Base-by-base conservation (phyloP, 2,329 filamentous ascomycete genomes). In the Fusarium sp. region DNA sequence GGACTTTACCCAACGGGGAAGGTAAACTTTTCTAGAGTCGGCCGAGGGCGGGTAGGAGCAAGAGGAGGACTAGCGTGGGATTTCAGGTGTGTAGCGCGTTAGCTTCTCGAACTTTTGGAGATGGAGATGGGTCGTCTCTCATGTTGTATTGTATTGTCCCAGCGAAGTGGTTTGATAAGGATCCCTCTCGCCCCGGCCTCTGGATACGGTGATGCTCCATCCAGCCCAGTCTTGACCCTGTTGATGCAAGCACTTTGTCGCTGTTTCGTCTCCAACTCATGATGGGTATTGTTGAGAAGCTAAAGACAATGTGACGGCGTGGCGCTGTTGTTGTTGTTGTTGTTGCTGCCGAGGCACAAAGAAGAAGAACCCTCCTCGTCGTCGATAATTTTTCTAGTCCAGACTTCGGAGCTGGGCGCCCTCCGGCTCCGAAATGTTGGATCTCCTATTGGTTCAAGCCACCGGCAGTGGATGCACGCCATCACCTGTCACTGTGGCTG, bases 1-100 rank as follows among this genome's bases (percentile, higher is more conserved):
- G 43, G 45, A 33, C 23, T 19, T 15, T 33, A 27, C 61, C 47
- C 27, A 65, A 64, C 56, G 37, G 32, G 61, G 61, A 57, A 64
- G 61, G 61, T 64, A 21, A 19, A 29, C 38, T 17, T 23, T 42
- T 25, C 39, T 11, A 25, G 31, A 46, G 51, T 57, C 58, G 51
- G 57, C 46, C 51, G 57, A 61, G 13, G 33, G 33, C 33, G 27
- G 27, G 27, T 29, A 29, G 27, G 9, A 13, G 27, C 27, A 29
- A 29, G 27, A 29, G 11, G 27, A 13, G 4, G 4, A 6, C 23
- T 5, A 10, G 27, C 9, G 27, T 29, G 27, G 9, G 27, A 29
- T 29, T 13, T 29, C 27, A 29, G 27, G 9, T 29, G 27, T 29
- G 11, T 3, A 29, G 36, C 23, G 19, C 9, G 19, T 19, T 39